Conservation (phyloP, 1,139 yeast genomes). For the Taphrina wiesneri region DNA sequence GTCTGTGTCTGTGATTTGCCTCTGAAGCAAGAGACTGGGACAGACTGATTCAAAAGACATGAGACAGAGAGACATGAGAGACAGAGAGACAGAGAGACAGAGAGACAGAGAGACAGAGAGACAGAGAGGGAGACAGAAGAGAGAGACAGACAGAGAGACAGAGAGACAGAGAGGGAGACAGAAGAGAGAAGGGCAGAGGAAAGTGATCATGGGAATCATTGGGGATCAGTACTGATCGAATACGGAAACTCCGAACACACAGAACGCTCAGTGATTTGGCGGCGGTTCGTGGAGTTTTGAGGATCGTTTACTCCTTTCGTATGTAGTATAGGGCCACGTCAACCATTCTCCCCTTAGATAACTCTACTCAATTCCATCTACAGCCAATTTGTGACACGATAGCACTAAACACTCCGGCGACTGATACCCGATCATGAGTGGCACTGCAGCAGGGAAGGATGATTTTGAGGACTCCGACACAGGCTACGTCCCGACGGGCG, state of each 20-base stretch:
- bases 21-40: too few species aligned
- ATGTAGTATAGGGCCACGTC: neutral
- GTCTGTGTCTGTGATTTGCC: too few species aligned
- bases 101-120: too few species aligned
- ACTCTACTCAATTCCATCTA: neutral
- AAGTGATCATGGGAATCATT: neutral
- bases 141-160: too few species aligned
- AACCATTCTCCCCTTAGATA: neutral
- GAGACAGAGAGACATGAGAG: too few species aligned
- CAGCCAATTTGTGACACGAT: neutral
- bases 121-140: too few species aligned
- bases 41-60: too few species aligned
- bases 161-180: too few species aligned
- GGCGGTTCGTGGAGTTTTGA: neutral
- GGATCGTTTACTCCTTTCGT: neutral
- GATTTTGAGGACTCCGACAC: slow-evolving; percentile 21
- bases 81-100: too few species aligned
- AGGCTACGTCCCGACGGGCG: slow-evolving; percentile 48
- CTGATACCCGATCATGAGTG: neutral
- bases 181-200: neutral
- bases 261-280: neutral
- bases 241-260: too few species aligned
- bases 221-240: too few species aligned
- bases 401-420: neutral
- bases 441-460: slow-evolving; percentile 5